phyloP scores from a whole-genome alignment of 139 green algal species.

The Limnomonas spitsbergensis region DNA sequence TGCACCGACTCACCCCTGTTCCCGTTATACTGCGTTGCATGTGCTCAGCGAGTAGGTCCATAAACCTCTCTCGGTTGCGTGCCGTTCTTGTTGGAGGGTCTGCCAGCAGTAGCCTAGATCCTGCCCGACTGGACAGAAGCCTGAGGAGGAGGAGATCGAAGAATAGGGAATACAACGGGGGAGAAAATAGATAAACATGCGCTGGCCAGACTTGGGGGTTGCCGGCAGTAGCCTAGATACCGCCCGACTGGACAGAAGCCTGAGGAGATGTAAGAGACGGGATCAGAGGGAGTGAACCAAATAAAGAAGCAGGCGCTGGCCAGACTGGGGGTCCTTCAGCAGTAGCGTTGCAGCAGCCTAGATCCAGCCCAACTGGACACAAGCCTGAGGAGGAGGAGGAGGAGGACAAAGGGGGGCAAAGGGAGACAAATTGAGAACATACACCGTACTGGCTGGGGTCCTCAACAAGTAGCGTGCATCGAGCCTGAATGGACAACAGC shows the following conservation, averaged over 20 bases:
- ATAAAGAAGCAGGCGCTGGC: too few relatives aligned
- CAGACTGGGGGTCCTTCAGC: constrained; percentile 5
- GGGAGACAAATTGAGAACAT: too few relatives aligned
- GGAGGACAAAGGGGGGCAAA: too few relatives aligned
- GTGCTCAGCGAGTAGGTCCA: background rate
- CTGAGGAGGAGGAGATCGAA: background rate
- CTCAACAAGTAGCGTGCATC: too few relatives aligned
- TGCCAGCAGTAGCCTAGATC: constrained; percentile 2
- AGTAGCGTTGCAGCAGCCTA: too few relatives aligned
- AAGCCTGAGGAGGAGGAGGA: too few relatives aligned
- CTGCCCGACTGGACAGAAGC: background rate
- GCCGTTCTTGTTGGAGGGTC: background rate
- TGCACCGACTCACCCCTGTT: background rate
- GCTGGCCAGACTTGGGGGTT: too few relatives aligned
- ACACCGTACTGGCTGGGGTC: too few relatives aligned
- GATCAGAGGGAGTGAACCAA: too few relatives aligned
- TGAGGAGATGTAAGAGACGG: background rate
- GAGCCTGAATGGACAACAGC: too few relatives aligned
- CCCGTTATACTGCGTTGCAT: background rate
- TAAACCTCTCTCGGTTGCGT: background rate
- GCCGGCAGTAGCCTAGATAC: background rate
- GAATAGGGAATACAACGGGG: background rate
- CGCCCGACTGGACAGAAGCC: background rate
- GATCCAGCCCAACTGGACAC: background rate
- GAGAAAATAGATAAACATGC: too few relatives aligned